phyloP scores from a whole-genome alignment of 78 protist species.

The Guillardia theta region DNA sequence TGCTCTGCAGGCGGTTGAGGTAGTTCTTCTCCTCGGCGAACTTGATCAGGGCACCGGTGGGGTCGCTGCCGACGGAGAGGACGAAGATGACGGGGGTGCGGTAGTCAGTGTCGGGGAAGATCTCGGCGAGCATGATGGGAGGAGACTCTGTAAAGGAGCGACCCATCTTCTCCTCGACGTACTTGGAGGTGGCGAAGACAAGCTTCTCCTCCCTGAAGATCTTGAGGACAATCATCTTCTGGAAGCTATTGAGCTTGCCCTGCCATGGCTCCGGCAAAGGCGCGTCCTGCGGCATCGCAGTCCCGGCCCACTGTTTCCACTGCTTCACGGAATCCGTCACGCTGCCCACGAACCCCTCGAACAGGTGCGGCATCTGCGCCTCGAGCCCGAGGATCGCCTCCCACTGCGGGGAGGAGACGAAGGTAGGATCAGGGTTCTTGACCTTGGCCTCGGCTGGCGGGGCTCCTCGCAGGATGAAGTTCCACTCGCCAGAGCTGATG shows the following conservation, averaged over 20 bases:
- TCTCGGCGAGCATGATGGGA: constrained; percentile 50
- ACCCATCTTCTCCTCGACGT: constrained; percentile 55
- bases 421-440: constrained; percentile 1
- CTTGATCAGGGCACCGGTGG: constrained; percentile 56
- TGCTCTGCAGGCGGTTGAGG: not conserved
- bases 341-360: not conserved
- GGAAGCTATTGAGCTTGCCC: constrained; percentile 21
- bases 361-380: not conserved
- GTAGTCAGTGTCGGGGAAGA: constrained; percentile 54
- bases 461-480: constrained; percentile 65
- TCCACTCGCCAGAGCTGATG: constrained; percentile 63
- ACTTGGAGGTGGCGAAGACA: not conserved
- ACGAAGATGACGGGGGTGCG: constrained; percentile 75
- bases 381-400: not conserved
- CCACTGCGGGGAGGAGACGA: not conserved
- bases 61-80: constrained; percentile 80
- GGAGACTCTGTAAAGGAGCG: constrained; percentile 55
- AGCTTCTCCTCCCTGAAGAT: constrained; percentile 69
- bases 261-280: constrained; percentile 65
- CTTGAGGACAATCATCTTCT: constrained; percentile 56
- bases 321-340: not conserved
- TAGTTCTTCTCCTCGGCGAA: constrained; percentile 70
- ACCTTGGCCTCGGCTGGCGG: too few species aligned
- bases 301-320: not conserved
- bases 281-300: not conserved